Evolutionary conservation across 257 asterid genomes (phyloP).

Genomic region (Handroanthus guayacan): DNA sequence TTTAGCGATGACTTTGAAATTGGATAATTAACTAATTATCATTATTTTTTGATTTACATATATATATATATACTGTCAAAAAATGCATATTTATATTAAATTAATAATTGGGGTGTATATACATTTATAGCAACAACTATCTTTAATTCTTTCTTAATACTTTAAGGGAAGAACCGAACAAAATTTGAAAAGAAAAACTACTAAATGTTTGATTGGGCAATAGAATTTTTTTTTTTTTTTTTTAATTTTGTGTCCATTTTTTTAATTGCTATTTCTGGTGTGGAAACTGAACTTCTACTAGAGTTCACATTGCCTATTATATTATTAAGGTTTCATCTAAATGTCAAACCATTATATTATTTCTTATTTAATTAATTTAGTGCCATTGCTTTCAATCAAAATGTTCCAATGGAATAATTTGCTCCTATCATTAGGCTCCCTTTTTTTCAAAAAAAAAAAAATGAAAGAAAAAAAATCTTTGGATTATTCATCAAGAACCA

Average conservation of each 20-base stretch:
- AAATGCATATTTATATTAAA: no score
- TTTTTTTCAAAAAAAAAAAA: conserved; percentile 7
- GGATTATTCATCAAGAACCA: no score
- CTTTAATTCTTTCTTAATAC: no score
- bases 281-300: background rate
- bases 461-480: background rate
- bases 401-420: conserved; percentile 28
- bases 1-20: no score
- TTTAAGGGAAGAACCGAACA: no score
- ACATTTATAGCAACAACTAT: no score
- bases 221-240: conserved; percentile 30
- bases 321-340: background rate
- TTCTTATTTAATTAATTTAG: conserved; percentile 15
- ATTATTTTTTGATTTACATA: no score
- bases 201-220: background rate
- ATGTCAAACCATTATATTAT: conserved; percentile 15
- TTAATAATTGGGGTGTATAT: no score
- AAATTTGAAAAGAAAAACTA: no score
- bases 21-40: no score
- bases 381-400: conserved; percentile 20
- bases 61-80: no score
- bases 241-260: background rate
- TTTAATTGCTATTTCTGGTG: conserved; percentile 28
- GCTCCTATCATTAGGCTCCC: conserved; percentile 12
- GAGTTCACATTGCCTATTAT: conserved; percentile 3